Conservation (phyloP, 2,329 filamentous ascomycete genomes). For the Trichophyton simii region DNA sequence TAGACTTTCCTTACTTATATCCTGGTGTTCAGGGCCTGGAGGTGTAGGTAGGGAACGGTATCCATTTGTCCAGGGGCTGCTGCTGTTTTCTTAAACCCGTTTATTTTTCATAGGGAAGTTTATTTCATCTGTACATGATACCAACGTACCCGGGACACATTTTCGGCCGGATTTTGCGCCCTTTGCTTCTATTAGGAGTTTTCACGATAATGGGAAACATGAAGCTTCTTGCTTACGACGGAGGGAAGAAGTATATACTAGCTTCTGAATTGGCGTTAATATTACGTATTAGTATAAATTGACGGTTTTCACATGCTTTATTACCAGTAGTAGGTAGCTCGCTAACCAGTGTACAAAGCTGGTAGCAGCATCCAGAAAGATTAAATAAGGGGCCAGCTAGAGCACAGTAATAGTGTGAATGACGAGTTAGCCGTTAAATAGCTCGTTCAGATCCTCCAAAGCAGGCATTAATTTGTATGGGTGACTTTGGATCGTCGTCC, state of each 20-base stretch:
- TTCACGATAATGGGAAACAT: background rate
- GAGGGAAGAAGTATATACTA: background rate
- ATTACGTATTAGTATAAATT: background rate
- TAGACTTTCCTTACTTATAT: slow-evolving; percentile 58
- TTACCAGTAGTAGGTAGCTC: no score
- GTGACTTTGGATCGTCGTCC: no score
- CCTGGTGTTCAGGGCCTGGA: slow-evolving; percentile 38
- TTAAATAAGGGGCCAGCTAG: no score
- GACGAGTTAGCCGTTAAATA: no score
- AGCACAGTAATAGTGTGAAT: no score
- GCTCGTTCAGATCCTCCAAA: no score
- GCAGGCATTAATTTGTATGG: no score
- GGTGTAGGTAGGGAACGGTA: slow-evolving; percentile 16
- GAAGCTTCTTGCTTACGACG: background rate
- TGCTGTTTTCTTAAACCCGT: background rate
- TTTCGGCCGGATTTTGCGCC: background rate
- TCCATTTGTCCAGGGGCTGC: background rate
- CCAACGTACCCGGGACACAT: background rate
- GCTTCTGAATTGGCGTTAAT: background rate
- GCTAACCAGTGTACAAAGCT: no score
- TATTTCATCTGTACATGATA: background rate
- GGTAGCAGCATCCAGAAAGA: no score
- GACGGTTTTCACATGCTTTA: background rate
- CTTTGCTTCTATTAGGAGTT: background rate
- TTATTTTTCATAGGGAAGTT: background rate